A percentile compares a stretch with the other conserved stretches of the same genome.
Evolutionary conservation across 768 basidiomycete genomes (phyloP).

Genomic region (Lactarius psammicola): DNA sequence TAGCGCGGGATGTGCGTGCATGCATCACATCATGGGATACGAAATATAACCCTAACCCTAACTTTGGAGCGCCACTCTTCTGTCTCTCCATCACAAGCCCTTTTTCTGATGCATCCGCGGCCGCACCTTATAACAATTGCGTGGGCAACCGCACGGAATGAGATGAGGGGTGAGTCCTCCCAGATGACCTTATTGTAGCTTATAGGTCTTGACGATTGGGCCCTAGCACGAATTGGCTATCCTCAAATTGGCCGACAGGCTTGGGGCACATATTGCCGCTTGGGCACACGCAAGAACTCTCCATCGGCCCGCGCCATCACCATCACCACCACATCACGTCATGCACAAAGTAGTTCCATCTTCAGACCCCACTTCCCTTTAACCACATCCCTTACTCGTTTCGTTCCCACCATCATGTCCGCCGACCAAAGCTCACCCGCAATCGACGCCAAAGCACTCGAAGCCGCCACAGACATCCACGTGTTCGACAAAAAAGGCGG

Average conservation of each 20-base stretch:
- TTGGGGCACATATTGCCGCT: background rate
- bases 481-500: slow-evolving; percentile 17
- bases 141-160: background rate
- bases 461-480: slow-evolving; percentile 9
- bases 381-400: background rate
- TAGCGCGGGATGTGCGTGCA: background rate
- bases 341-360: background rate
- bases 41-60: background rate
- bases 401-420: slow-evolving; percentile 19
- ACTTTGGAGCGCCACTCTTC: background rate
- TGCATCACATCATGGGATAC: background rate
- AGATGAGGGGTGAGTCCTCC: background rate
- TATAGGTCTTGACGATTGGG: background rate
- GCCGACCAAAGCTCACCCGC: slow-evolving; percentile 2
- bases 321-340: background rate
- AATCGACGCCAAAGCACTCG: slow-evolving; percentile 13
- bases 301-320: slow-evolving; percentile 3
- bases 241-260: background rate
- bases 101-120: background rate
- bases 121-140: background rate
- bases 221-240: background rate
- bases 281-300: background rate
- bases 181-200: background rate
- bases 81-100: background rate
- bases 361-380: background rate